Percentiles rank a stretch among this genome's conserved stretches.
Conservation (phyloP, 768 basidiomycete species). For the Collybia nuda region DNA sequence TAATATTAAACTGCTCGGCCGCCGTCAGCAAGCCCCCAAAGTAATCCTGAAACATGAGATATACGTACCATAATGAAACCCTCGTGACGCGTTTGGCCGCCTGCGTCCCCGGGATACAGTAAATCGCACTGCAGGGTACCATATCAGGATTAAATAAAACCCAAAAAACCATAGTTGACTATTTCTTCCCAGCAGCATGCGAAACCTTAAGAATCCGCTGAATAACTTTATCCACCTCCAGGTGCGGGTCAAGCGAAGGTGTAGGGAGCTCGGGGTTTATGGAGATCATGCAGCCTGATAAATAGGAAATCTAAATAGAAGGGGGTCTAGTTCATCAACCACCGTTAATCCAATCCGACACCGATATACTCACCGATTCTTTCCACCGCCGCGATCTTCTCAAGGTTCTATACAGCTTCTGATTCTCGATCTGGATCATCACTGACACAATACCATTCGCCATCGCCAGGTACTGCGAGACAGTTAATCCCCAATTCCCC, state of each 20-base stretch:
- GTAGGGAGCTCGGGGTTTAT: slow-evolving; percentile 57
- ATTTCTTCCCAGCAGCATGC: slow-evolving; percentile 63
- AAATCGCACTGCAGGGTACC: slow-evolving; percentile 16
- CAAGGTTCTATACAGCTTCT: slow-evolving; percentile 56
- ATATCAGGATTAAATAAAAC: too few relatives aligned
- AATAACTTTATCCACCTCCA: slow-evolving; percentile 60
- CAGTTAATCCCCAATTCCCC: slow-evolving; percentile 51
- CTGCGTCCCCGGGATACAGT: slow-evolving; percentile 19
- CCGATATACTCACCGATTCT: slow-evolving; percentile 50
- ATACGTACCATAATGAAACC: slow-evolving; percentile 24
- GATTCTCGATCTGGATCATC: slow-evolving; percentile 69
- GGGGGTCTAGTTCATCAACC: neutral
- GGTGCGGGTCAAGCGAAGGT: slow-evolving; percentile 64
- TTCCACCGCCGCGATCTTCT: slow-evolving; percentile 58
- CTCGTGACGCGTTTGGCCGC: slow-evolving; percentile 19
- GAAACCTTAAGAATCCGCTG: slow-evolving; percentile 48
- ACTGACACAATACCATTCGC: slow-evolving; percentile 59
- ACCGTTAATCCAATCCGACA: slow-evolving; percentile 25
- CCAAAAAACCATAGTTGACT: slow-evolving; percentile 37
- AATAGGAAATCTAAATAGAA: slow-evolving; percentile 27
- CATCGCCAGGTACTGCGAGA: slow-evolving; percentile 47
- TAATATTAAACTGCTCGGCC: too few relatives aligned
- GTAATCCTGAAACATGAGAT: neutral
- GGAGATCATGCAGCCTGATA: slow-evolving; percentile 70
- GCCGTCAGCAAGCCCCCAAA: too few relatives aligned